These are phyloP conservation scores for Jacaranda mimosifolia DNA, from an alignment of 257 asterid genomes.

Conservation along the genomic window DNA sequence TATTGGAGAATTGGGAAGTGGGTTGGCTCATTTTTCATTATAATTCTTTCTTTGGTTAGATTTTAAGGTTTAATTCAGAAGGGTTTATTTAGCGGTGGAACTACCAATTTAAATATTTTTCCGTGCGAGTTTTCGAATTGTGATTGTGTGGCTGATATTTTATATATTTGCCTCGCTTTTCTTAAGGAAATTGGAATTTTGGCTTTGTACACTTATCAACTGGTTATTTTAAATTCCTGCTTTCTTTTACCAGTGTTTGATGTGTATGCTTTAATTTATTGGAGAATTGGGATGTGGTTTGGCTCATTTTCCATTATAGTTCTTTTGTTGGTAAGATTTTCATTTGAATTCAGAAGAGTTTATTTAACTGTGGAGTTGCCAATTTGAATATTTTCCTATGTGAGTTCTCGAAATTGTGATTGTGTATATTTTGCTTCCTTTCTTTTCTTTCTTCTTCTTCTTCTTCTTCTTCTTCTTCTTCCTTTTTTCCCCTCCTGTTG, in stretches of 20 bases:
- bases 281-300: not conserved
- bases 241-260: not conserved
- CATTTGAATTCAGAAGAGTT: not conserved
- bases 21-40: not conserved
- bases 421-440: conserved; percentile 4
- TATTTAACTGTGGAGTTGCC: not conserved
- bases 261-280: not conserved
- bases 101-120: too few relatives aligned
- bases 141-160: not conserved
- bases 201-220: not conserved
- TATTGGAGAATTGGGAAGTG: not conserved
- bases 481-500: too few relatives aligned
- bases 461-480: too few relatives aligned
- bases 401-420: not conserved
- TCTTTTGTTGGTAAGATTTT: not conserved
- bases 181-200: not conserved
- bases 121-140: not conserved
- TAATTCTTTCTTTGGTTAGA: not conserved
- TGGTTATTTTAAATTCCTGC: conserved; percentile 1
- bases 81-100: not conserved
- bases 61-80: not conserved
- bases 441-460: too few relatives aligned
- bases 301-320: not conserved
- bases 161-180: not conserved
- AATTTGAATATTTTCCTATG: conserved; percentile 15